Evolutionary conservation across 305 asterid species (phyloP).

Genomic region (Stenogyne calaminthoides): DNA sequence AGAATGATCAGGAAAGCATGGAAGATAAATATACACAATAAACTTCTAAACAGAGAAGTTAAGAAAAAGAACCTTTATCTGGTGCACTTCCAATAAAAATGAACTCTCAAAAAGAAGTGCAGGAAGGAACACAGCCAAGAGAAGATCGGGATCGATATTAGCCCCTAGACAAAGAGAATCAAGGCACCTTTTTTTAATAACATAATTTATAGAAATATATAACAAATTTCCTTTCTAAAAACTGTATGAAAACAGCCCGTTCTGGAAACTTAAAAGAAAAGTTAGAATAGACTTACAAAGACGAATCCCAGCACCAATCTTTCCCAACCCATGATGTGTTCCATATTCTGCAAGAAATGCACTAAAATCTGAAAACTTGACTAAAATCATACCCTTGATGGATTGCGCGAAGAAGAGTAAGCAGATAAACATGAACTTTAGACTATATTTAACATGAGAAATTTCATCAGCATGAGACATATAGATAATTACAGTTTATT

Average conservation of each 20-base stretch:
- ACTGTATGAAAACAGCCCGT: slow-evolving; percentile 6
- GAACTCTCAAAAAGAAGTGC: slow-evolving; percentile 98
- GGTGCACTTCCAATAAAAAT: slow-evolving; percentile 94
- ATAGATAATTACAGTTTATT: not conserved
- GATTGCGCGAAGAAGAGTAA: not conserved
- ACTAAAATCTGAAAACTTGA: slow-evolving; percentile 22
- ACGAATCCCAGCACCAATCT: slow-evolving; percentile 86
- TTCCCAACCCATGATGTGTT: slow-evolving; percentile 74
- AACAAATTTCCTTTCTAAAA: slow-evolving; percentile 8
- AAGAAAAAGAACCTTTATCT: slow-evolving; percentile 73
- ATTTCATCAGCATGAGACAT: slow-evolving; percentile 1
- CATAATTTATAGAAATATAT: slow-evolving; percentile 10
- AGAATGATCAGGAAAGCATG: slow-evolving; percentile 8
- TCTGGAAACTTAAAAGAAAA: slow-evolving; percentile 10
- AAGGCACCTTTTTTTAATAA: slow-evolving; percentile 13
- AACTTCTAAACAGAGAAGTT: not conserved
- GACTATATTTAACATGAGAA: not conserved
- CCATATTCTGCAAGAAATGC: slow-evolving; percentile 63
- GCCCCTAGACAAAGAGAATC: slow-evolving; percentile 61
- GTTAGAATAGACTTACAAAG: slow-evolving; percentile 61
- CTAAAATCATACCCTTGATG: slow-evolving; percentile 12
- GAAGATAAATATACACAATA: slow-evolving; percentile 1
- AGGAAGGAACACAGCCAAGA: slow-evolving; percentile 95
- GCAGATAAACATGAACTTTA: slow-evolving; percentile 5
- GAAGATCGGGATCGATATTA: slow-evolving; percentile 89